Evolutionary conservation across 441 rosid species (phyloP).

Genomic region (Kokia cookei): DNA sequence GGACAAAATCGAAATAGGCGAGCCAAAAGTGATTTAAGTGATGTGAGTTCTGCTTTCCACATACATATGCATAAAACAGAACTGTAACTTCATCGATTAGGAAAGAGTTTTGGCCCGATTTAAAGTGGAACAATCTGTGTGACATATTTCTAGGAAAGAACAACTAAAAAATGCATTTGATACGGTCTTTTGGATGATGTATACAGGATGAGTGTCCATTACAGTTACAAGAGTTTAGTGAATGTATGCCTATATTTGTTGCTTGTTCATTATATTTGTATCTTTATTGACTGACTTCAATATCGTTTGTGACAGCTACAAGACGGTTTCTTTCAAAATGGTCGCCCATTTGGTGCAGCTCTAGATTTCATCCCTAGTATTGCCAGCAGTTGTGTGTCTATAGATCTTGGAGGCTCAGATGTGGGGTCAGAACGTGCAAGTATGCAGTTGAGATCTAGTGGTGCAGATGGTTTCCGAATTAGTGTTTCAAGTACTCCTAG

Average conservation of each 20-base stretch:
- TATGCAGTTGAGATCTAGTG: conserved; percentile 86
- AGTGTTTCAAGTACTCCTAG: conserved; percentile 98
- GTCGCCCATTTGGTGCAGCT: conserved; percentile 45
- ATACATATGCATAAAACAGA: background rate
- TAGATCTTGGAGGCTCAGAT: conserved; percentile 69
- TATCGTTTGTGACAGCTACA: conserved; percentile 37
- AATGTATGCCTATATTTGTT: background rate
- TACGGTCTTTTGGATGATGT: background rate
- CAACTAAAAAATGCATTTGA: background rate
- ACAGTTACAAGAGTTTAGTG: background rate
- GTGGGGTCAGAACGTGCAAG: conserved; percentile 78
- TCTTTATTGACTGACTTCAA: background rate
- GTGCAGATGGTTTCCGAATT: conserved; percentile 80
- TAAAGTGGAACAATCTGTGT: background rate
- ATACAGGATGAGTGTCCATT: background rate
- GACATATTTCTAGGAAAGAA: background rate
- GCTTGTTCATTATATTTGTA: background rate
- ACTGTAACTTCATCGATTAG: too few relatives aligned
- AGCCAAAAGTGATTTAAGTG: conserved; percentile 62
- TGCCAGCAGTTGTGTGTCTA: conserved; percentile 47
- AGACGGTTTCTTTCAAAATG: conserved; percentile 34
- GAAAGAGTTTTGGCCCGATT: too few relatives aligned
- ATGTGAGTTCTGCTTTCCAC: conserved; percentile 37
- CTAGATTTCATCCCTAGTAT: conserved; percentile 47
- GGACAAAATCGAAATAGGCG: conserved; percentile 42